Conservation (phyloP, 2,329 filamentous ascomycete species). For the Pseudogymnoascus sp. region DNA sequence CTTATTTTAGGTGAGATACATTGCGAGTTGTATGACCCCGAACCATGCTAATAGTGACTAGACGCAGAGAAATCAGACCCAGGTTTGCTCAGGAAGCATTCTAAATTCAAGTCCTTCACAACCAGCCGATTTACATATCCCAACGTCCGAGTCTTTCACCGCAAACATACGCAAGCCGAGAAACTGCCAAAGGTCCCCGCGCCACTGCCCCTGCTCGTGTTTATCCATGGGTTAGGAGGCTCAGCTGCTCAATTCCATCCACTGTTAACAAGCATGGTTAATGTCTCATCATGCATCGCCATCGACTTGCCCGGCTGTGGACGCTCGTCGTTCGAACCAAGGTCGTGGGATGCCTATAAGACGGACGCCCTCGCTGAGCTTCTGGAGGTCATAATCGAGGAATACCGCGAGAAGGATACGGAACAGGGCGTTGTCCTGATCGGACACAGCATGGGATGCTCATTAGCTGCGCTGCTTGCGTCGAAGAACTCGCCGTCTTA, state of each 20-base stretch:
- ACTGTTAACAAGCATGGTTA: slow-evolving; percentile 70
- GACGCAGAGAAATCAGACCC: slow-evolving; percentile 47
- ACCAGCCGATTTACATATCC: slow-evolving; percentile 62
- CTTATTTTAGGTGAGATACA: background rate
- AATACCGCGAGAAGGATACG: slow-evolving; percentile 55
- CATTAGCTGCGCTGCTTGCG: slow-evolving; percentile 64
- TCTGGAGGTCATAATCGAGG: slow-evolving; percentile 63
- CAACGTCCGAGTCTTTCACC: slow-evolving; percentile 73
- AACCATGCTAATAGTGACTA: slow-evolving; percentile 9
- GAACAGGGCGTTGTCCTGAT: slow-evolving; percentile 70
- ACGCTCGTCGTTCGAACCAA: slow-evolving; percentile 63
- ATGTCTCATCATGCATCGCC: slow-evolving; percentile 74
- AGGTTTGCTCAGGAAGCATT: slow-evolving; percentile 69
- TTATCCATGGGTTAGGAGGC: slow-evolving; percentile 88
- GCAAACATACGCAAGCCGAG: slow-evolving; percentile 70
- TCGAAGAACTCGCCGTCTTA: slow-evolving; percentile 40
- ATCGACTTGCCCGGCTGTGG: slow-evolving; percentile 91
- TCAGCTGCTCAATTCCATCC: slow-evolving; percentile 81
- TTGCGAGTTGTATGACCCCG: background rate
- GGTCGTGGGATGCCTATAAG: slow-evolving; percentile 68
- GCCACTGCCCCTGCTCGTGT: slow-evolving; percentile 76
- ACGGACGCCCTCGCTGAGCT: slow-evolving; percentile 67
- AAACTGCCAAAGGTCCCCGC: slow-evolving; percentile 66
- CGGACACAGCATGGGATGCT: slow-evolving; percentile 85
- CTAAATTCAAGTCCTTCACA: slow-evolving; percentile 61